Evolutionary conservation across 352 stramenopile genomes (phyloP).

Genomic region (Peronospora farinosa): DNA sequence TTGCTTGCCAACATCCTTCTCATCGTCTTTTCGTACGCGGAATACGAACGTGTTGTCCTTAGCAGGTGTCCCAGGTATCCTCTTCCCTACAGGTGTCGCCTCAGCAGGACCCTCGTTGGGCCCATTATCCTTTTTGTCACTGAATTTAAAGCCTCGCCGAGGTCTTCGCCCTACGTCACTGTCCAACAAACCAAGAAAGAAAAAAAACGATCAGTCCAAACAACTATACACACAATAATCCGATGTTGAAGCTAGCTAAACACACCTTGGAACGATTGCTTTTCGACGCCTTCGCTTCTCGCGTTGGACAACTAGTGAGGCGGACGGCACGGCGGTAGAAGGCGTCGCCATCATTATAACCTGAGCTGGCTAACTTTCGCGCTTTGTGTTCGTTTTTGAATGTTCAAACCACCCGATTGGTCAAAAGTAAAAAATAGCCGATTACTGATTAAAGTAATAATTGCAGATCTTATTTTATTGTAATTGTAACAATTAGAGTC

Average conservation of each 20-base stretch:
- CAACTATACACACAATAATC: background rate
- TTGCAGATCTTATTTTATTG: no score
- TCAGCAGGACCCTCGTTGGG: conserved; percentile 17
- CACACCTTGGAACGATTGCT: conserved; percentile 28
- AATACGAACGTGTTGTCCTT: conserved; percentile 49
- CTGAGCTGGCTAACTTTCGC: conserved; percentile 14
- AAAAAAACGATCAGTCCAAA: conserved; percentile 3
- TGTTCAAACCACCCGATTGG: conserved; percentile 27
- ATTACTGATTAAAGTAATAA: background rate
- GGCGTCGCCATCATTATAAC: conserved; percentile 30
- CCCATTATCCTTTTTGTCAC: conserved; percentile 28
- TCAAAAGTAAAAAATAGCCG: conserved; percentile 9
- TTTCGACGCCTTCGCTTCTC: conserved; percentile 52
- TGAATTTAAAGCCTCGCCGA: conserved; percentile 58
- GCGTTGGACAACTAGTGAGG: conserved; percentile 53
- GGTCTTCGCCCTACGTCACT: conserved; percentile 18
- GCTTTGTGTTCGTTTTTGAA: conserved; percentile 19
- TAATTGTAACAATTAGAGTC: no score
- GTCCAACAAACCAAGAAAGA: background rate
- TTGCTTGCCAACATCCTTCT: conserved; percentile 20
- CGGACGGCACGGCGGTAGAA: conserved; percentile 26
- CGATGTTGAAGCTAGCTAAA: background rate
- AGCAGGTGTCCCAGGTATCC: conserved; percentile 9
- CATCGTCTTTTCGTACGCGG: conserved; percentile 39
- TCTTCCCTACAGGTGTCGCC: conserved; percentile 25